phyloP scores from a whole-genome alignment of 73 alveolate genomes.

The Paramecium octaurelia region DNA sequence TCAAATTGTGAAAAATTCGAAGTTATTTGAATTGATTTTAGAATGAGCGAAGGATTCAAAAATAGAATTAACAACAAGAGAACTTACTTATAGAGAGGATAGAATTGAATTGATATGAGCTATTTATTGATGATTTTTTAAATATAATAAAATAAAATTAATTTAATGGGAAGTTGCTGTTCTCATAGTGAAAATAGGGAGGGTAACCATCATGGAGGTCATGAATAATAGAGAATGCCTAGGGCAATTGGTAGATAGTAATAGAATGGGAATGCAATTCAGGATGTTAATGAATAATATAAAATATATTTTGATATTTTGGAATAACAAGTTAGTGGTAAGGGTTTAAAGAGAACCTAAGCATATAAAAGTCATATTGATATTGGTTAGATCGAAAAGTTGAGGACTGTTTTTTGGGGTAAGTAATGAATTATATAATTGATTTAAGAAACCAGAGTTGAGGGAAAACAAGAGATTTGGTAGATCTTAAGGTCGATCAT shows the following conservation, averaged over 20 bases:
- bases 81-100: background rate
- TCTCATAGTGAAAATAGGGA: background rate
- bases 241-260: background rate
- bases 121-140: background rate
- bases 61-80: background rate
- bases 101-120: background rate
- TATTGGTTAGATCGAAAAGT: background rate
- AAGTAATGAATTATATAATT: background rate
- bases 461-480: conserved; percentile 38
- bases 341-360: conserved; percentile 3
- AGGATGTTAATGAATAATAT: conserved; percentile 22
- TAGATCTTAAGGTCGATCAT: background rate
- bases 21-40: background rate
- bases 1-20: background rate
- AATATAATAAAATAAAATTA: background rate
- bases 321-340: background rate
- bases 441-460: conserved; percentile 44
- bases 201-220: background rate
- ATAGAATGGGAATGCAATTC: background rate
- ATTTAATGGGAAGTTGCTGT: background rate
- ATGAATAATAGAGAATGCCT: background rate
- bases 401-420: conserved; percentile 31
- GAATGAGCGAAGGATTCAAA: background rate
- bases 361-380: conserved; percentile 2
- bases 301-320: background rate